Conservation (phyloP, 176 grass and related monocot species). For the Oryza meridionalis region DNA sequence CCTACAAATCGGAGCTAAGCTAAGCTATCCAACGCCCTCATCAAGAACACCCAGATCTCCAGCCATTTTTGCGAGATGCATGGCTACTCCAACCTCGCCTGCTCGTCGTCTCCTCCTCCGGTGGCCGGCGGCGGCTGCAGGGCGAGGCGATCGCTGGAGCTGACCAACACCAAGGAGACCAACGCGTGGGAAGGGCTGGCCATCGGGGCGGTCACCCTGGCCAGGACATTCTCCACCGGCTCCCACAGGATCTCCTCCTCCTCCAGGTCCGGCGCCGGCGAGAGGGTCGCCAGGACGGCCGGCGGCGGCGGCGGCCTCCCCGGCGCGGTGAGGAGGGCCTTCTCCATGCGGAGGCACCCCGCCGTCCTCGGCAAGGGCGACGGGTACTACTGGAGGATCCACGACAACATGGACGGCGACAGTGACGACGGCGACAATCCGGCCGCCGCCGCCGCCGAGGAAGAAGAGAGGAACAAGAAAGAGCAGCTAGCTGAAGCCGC, state of each 20-base stretch:
- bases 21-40: neutral
- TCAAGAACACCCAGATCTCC: constrained; percentile 32
- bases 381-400: constrained; percentile 76
- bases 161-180: constrained; percentile 57
- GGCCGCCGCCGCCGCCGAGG: neutral
- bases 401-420: constrained; percentile 57
- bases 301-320: constrained; percentile 22
- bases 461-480: neutral
- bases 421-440: constrained; percentile 31
- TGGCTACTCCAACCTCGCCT: constrained; percentile 55
- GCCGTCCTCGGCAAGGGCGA: constrained; percentile 23
- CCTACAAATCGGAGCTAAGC: constrained; percentile 13
- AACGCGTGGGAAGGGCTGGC: constrained; percentile 53
- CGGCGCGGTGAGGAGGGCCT: constrained; percentile 52
- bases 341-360: constrained; percentile 64
- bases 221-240: constrained; percentile 61
- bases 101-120: constrained; percentile 2
- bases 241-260: constrained; percentile 44
- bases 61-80: constrained; percentile 33
- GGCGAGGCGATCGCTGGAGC: constrained; percentile 54
- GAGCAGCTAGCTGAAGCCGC: neutral
- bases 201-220: constrained; percentile 50
- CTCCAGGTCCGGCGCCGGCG: constrained; percentile 32
- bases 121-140: neutral
- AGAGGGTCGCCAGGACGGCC: neutral